phyloP scores from a whole-genome alignment of 1,284 basidiomycete species.

The Sporisorium reilianum region DNA sequence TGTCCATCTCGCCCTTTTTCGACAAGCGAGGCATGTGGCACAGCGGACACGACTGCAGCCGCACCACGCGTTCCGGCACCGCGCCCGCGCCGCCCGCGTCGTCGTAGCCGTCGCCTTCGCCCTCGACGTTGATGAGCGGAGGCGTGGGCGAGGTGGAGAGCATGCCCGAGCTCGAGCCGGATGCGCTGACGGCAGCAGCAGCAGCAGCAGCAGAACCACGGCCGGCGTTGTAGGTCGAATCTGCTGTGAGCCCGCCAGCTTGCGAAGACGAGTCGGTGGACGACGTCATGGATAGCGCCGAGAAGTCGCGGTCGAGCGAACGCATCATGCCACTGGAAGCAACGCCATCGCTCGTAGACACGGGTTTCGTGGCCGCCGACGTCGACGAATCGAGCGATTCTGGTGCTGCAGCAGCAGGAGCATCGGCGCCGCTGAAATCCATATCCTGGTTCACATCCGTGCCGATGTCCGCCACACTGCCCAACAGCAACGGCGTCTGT shows the following conservation, averaged over 20 bases:
- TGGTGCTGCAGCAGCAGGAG: slow-evolving; percentile 17
- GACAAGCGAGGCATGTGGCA: slow-evolving; percentile 88
- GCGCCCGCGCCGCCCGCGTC: not conserved
- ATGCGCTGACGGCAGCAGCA: slow-evolving; percentile 3
- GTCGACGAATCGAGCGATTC: not conserved
- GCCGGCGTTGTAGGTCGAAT: not conserved
- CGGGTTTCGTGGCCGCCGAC: too few relatives aligned
- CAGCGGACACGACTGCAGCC: slow-evolving; percentile 91
- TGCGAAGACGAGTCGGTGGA: slow-evolving; percentile 29
- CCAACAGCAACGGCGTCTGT: slow-evolving; percentile 45
- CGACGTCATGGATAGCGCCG: slow-evolving; percentile 39
- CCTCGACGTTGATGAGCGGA: slow-evolving; percentile 32
- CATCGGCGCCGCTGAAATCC: slow-evolving; percentile 51
- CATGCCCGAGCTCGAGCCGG: slow-evolving; percentile 26
- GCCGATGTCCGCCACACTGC: slow-evolving; percentile 29
- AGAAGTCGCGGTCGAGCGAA: slow-evolving; percentile 34
- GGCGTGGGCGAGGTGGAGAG: slow-evolving; percentile 32
- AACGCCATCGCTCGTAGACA: not conserved
- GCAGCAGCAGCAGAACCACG: not conserved
- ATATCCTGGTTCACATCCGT: slow-evolving; percentile 36
- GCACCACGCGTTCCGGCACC: slow-evolving; percentile 83
- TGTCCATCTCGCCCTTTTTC: slow-evolving; percentile 89
- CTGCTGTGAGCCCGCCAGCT: not conserved
- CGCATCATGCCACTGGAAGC: slow-evolving; percentile 28
- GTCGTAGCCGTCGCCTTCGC: slow-evolving; percentile 9